Evolutionary conservation across 495 filamentous ascomycete genomes (phyloP), one percentile per base, ranked within the genome.

Genomic region (Annulohypoxylon maeteangense): DNA sequence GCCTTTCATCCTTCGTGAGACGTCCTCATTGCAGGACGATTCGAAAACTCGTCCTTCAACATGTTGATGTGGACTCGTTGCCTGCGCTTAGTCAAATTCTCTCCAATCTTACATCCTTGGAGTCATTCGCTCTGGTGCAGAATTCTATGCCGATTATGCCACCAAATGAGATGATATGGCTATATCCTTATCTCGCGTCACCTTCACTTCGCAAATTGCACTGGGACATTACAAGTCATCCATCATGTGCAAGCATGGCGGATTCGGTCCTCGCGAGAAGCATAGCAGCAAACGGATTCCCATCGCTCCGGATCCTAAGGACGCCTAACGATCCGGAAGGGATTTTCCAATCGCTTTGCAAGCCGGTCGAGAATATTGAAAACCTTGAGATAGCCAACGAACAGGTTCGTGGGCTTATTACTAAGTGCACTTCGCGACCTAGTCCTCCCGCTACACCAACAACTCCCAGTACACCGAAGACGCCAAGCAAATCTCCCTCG

Each of bases 291-390:
- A 82, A 80, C 10, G 91, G 90, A 4, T 95, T 97, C 72, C 94
- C 94, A 0, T 76, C 82, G 1, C 83, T 97, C 3, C 85, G 85
- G 48, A 81, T 81, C 2, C 77, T 97, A 12, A 88, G 93, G 45
- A 87, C 91, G 7, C 92, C 92, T 5, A 88, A 87, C 51, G 92
- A 95, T 72, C 87, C 91, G 34, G 87, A 94, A 20, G 92, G 91
- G 18, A 79, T 87, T 25, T 87, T 95, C 34, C 92, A 95, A 70
- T 81, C 82, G 0, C 85, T 93, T 12, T 95, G 92, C 73, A 85
- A 81, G 48, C 92, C 91, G 0, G 64, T 72, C 29, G 76, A 82
- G 31, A 75, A 74, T 10, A 66, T 78, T 29, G 76, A 82, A 25
- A 74, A 72, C 7, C 64, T 78, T 34, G 82, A 82, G 32, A 66